A percentile compares a stretch with the other conserved stretches of the same genome.
phyloP scores from a whole-genome alignment of 192 early-diverging fungal species.

The Radiomyces spectabilis region DNA sequence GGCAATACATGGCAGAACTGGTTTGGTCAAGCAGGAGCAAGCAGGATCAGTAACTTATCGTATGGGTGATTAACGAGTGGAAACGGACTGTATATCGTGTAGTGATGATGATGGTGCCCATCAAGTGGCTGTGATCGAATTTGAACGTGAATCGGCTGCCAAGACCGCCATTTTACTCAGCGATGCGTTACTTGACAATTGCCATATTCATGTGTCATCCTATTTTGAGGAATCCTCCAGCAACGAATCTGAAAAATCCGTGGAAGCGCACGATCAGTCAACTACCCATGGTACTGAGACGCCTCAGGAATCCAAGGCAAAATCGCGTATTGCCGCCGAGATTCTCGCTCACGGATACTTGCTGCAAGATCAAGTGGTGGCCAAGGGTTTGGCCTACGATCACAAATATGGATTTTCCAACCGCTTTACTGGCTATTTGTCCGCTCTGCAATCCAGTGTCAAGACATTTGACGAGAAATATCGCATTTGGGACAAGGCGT shows the following conservation, averaged over 20 bases:
- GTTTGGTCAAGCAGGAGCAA: too few relatives aligned
- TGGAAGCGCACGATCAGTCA: constrained; percentile 25
- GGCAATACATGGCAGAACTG: background rate
- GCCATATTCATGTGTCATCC: constrained; percentile 38
- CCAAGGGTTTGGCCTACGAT: constrained; percentile 55
- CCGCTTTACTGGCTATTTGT: constrained; percentile 25
- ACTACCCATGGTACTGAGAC: constrained; percentile 17
- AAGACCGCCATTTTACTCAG: constrained; percentile 49
- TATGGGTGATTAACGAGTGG: too few relatives aligned
- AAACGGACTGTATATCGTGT: too few relatives aligned
- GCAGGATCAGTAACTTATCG: too few relatives aligned
- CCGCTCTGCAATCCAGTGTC: constrained; percentile 10
- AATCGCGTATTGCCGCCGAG: constrained; percentile 46
- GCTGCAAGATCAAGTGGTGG: constrained; percentile 53
- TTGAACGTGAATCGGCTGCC: constrained; percentile 47
- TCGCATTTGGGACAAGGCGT: constrained; percentile 33
- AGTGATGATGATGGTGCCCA: constrained; percentile 32
- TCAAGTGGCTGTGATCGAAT: constrained; percentile 43
- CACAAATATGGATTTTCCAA: constrained; percentile 42
- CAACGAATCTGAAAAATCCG: background rate
- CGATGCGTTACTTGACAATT: constrained; percentile 46
- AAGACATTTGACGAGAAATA: constrained; percentile 40
- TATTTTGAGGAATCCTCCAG: constrained; percentile 23
- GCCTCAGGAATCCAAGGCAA: constrained; percentile 26
- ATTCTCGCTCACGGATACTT: constrained; percentile 60